phyloP scores from a whole-genome alignment of 1,284 basidiomycete species.

The Apiotrichum akiyoshidainum region DNA sequence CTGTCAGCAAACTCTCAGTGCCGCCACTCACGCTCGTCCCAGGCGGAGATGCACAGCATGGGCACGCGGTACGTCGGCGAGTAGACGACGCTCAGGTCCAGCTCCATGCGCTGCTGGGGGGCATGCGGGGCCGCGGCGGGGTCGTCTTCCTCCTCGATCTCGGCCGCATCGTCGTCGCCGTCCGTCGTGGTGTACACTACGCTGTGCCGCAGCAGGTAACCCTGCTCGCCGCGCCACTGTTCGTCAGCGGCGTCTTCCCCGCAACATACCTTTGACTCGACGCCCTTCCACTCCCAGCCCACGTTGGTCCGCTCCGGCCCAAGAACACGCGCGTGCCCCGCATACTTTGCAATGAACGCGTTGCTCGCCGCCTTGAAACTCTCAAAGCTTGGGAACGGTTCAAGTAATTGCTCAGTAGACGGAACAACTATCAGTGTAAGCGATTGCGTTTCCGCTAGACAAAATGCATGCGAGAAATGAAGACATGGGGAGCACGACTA shows the following conservation, averaged over 20 bases:
- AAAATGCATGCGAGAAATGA: slow-evolving; percentile 9
- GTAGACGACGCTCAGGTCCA: slow-evolving; percentile 30
- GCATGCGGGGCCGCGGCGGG: slow-evolving; percentile 5
- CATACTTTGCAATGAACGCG: slow-evolving; percentile 16
- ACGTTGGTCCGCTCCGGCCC: slow-evolving; percentile 26
- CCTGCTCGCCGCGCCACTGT: slow-evolving; percentile 19
- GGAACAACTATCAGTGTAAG: neutral
- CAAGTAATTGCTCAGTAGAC: neutral
- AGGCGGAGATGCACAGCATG: slow-evolving; percentile 33
- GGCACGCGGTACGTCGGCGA: slow-evolving; percentile 33
- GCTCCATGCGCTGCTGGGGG: slow-evolving; percentile 9
- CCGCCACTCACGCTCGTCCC: slow-evolving; percentile 33
- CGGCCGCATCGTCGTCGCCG: neutral
- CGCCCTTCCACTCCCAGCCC: slow-evolving; percentile 30
- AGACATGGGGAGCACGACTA: slow-evolving; percentile 1
- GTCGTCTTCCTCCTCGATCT: slow-evolving; percentile 13
- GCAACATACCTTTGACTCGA: slow-evolving; percentile 18
- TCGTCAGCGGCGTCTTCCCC: neutral
- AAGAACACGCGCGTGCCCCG: neutral
- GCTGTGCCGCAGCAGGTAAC: slow-evolving; percentile 26
- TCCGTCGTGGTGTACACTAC: neutral
- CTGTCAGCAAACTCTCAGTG: neutral
- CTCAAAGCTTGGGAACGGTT: slow-evolving; percentile 13
- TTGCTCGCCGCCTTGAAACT: slow-evolving; percentile 10
- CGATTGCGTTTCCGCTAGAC: neutral